A percentile compares a stretch with the other conserved stretches of the same genome.
These are phyloP conservation scores for Asterophora parasitica DNA, from an alignment of 768 basidiomycete species.

Conservation along the genomic window DNA sequence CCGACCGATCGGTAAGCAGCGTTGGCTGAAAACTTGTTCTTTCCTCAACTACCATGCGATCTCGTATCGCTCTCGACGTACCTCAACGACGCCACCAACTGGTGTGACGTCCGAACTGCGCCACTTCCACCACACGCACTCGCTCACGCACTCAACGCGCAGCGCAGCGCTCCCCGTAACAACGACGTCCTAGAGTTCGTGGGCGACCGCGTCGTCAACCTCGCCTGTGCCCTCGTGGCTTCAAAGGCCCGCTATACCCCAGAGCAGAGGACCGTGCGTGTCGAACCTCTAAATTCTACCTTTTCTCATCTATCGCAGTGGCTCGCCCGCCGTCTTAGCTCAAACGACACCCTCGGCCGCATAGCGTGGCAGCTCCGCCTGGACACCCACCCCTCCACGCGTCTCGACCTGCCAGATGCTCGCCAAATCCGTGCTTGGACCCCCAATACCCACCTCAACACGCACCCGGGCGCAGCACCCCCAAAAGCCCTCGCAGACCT, in stretches of 20 bases:
- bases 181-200: constrained; percentile 31
- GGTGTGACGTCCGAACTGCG: no score
- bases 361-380: constrained; percentile 24
- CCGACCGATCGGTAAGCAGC: no score
- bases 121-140: no score
- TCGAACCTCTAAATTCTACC: background rate
- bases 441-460: background rate
- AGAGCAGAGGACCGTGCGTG: constrained; percentile 24
- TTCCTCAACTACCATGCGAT: no score
- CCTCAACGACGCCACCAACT: no score
- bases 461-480: constrained; percentile 11
- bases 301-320: constrained; percentile 8
- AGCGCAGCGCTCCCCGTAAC: constrained; percentile 20
- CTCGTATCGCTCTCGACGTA: no score
- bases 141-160: constrained; percentile 19
- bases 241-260: constrained; percentile 23
- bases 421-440: constrained; percentile 18
- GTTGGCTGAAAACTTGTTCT: no score
- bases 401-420: constrained; percentile 16
- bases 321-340: constrained; percentile 22
- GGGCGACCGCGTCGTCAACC: constrained; percentile 28
- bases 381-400: constrained; percentile 17
- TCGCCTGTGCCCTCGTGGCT: constrained; percentile 24
- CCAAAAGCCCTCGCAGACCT: constrained; percentile 29
- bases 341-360: constrained; percentile 28